Percentiles rank a stretch among this genome's conserved stretches.
These are phyloP conservation scores for Murraya koenigii DNA, from an alignment of 345 rosid genomes.

Conservation along the genomic window DNA sequence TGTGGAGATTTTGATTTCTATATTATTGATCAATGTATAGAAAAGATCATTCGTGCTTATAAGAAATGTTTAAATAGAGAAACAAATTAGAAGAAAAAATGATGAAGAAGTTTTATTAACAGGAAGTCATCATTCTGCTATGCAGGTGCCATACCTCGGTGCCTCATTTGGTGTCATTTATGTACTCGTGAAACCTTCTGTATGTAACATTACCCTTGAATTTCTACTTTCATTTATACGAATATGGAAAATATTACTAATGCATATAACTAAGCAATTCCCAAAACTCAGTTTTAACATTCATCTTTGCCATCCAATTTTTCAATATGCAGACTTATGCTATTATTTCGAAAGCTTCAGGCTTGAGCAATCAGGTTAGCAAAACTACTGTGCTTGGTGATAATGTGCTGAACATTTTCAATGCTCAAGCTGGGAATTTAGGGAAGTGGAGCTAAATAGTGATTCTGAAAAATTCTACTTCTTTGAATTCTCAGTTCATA, in stretches of 20 bases:
- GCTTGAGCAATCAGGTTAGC: slow-evolving; percentile 45
- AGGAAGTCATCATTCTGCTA: background rate
- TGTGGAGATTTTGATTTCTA: background rate
- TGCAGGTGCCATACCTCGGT: slow-evolving; percentile 51
- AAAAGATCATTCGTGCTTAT: background rate
- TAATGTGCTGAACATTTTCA: background rate
- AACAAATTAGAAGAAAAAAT: too few relatives aligned
- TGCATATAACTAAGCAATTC: background rate
- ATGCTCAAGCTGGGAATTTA: background rate
- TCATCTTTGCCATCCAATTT: slow-evolving; percentile 4
- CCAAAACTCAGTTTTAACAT: background rate
- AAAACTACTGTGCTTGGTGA: background rate
- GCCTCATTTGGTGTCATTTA: slow-evolving; percentile 57
- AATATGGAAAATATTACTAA: background rate
- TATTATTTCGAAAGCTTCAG: slow-evolving; percentile 52
- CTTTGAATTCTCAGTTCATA: background rate
- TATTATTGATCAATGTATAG: background rate
- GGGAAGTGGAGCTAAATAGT: background rate
- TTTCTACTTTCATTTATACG: background rate
- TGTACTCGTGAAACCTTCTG: slow-evolving; percentile 46
- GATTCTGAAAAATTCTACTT: background rate
- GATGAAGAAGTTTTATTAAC: background rate
- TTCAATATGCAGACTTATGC: slow-evolving; percentile 41
- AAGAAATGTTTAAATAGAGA: background rate
- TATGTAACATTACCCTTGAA: slow-evolving; percentile 11